These are phyloP conservation scores for Marsdenia floribunda DNA, from an alignment of 257 asterid species.

Conservation along the genomic window DNA sequence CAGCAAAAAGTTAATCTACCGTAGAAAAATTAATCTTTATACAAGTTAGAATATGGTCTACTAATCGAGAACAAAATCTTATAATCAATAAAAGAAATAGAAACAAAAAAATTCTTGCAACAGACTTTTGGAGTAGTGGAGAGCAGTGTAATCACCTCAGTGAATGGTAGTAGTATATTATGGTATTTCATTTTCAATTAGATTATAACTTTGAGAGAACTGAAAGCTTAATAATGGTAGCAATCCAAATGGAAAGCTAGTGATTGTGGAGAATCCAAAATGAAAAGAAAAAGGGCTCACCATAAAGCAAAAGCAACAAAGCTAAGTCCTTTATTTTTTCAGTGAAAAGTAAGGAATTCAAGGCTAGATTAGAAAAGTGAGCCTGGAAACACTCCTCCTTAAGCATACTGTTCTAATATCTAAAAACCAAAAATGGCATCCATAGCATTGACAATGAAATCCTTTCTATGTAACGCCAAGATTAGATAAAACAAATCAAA, in stretches of 20 bases:
- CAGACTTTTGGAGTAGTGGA: not conserved
- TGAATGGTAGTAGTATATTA: not conserved
- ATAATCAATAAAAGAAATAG: no score
- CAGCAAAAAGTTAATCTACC: not conserved
- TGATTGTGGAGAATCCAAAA: constrained; percentile 31
- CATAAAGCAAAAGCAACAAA: constrained; percentile 39
- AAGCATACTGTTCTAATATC: constrained; percentile 14
- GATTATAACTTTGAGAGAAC: constrained; percentile 5
- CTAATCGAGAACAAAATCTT: no score
- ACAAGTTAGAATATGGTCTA: no score
- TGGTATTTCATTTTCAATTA: not conserved
- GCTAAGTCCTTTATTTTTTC: constrained; percentile 31
- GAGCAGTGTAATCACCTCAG: no score
- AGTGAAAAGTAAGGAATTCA: constrained; percentile 33
- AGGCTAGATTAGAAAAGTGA: constrained; percentile 34
- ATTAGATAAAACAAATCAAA: constrained; percentile 7
- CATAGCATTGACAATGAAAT: constrained; percentile 6
- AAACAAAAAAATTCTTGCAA: no score
- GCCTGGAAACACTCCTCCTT: constrained; percentile 14
- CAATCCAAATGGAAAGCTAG: constrained; percentile 31
- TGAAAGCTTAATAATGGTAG: constrained; percentile 4
- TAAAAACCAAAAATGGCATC: constrained; percentile 5
- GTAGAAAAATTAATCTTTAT: constrained; percentile 24
- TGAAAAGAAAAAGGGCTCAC: constrained; percentile 27
- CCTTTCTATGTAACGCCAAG: constrained; percentile 12